Evolutionary conservation across 345 rosid genomes (phyloP), one percentile per base, ranked within the genome.

Genomic region (Melaleuca quinquenervia): DNA sequence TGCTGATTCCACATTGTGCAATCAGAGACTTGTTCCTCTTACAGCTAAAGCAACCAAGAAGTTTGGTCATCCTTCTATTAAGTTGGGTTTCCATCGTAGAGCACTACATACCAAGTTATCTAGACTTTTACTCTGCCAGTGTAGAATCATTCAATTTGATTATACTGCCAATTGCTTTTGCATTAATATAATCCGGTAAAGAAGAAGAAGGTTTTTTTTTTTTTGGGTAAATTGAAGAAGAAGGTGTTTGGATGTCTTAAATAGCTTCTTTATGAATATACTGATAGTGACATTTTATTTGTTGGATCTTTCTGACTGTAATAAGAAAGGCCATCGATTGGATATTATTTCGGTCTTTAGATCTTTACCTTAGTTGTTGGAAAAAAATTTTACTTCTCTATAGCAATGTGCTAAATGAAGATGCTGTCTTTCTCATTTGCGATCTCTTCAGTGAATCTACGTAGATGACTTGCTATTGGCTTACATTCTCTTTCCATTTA

Each of bases 381-480:
- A 62, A 62, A 62, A 62, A 27, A 14, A 3, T 62, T 41, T 27
- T 3, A 29, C 75, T 29, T 62, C 75, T 62, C 75, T 62, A 15
- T 41, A 62, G 75, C 44, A 27, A 41, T 62, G 75, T 29, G 44
- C 44, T 15, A 62, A 14, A 62, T 29, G 75, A 62, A 62, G 41
- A 14, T 62, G 75, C 75, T 7, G 75, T 27, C 41, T 62, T 62
- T 62, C 44, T 62, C 75, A 62, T 62, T 7, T 15, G 44, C 2
- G 44, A 62, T 27, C 11, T 3, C 3, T 64, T 64, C 76, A 51
- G 27, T 84, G 36, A 83, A 36, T 58, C 55, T 48, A 32, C 29
- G 76, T 48, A 48, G n/a, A 26, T 70, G 70, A 87, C 50, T 60
- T 87, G 85, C 85, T 84, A 10, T 52, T 85, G 62, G 70, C 86